Base-by-base conservation (phyloP, 2,329 filamentous ascomycete genomes). In the Bipolaris victoriae region DNA sequence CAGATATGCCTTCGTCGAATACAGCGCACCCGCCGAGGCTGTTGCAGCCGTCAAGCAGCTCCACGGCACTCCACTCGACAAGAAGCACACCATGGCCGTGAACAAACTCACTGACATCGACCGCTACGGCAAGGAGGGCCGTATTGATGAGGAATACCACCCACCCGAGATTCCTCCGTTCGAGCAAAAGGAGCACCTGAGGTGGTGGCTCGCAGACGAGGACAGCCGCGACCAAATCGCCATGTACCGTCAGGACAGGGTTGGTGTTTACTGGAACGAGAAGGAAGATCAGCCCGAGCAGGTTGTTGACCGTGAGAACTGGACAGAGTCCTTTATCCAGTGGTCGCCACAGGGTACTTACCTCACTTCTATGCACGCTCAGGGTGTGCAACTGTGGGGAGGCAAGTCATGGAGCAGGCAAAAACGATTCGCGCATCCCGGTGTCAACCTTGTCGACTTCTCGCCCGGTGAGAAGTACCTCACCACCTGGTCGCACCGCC, bases 41-140 rank as follows among this genome's bases (percentile, higher is more conserved):
- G 84, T 91, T 55, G 91, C 91, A 52, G 95, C 94, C 55, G 91
- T 93, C 69, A 93, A 96, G 78, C 87, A 90, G 71, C 89, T 99
- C 58, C 88, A 99, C 78, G 86, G 87, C 71, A 88, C 90, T 5
- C 86, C 94, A 43, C 90, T 99, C 72, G 95, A 99, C 82, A 98
- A 96, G 86, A 97, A 89, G 82, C 93, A 99, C 84, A 97, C 87
- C 50, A 87, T 99, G 69, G 86, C 89, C 63, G 93, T 99, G 70
- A 99, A 99, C 87, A 99, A 99, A 81, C 85, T 99, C 71, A 97
- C 93, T 71, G 95, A 99, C 76, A 93, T 99, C 73, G 95, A 99
- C 77, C 90, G 95, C 67, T 99, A 91, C 77, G 95, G 95, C 63
- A 88, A 92, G 62, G 95, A 98, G 81, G 95, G 95, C 67, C 88